A percentile compares a stretch with the other conserved stretches of the same genome.
phyloP scores from a whole-genome alignment of 805 yeast species.

The Wickerhamomyces strasburgensis region DNA sequence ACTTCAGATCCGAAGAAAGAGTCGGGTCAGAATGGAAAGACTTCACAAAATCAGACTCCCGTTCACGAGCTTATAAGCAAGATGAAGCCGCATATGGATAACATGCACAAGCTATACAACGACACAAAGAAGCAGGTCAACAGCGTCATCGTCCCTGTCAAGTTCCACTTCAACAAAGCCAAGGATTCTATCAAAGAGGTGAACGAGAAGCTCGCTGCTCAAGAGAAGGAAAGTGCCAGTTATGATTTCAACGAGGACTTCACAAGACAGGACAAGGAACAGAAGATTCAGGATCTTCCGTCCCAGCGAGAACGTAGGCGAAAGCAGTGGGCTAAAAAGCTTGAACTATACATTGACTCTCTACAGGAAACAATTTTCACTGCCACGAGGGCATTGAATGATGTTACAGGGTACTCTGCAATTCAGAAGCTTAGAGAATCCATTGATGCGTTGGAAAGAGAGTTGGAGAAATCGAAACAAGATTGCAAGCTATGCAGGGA shows the following conservation, averaged over 20 bases:
- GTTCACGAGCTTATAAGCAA: slow-evolving; percentile 11
- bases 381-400: slow-evolving; percentile 71
- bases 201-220: slow-evolving; percentile 31
- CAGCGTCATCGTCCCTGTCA: slow-evolving; percentile 12
- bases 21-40: background rate
- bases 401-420: slow-evolving; percentile 84
- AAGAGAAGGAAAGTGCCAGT: slow-evolving; percentile 32
- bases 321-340: slow-evolving; percentile 36
- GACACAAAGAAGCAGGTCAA: slow-evolving; percentile 13
- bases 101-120: slow-evolving; percentile 14
- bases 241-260: slow-evolving; percentile 33
- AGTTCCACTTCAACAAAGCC: slow-evolving; percentile 25
- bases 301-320: slow-evolving; percentile 40
- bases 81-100: slow-evolving; percentile 20
- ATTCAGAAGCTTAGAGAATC: slow-evolving; percentile 66
- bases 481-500: slow-evolving; percentile 45
- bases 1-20: background rate
- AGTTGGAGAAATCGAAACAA: slow-evolving; percentile 43
- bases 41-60: slow-evolving; percentile 1
- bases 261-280: slow-evolving; percentile 6
- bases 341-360: slow-evolving; percentile 48
- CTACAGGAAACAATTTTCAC: slow-evolving; percentile 52
- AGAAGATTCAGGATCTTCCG: slow-evolving; percentile 36
- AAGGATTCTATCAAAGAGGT: slow-evolving; percentile 32
- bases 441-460: slow-evolving; percentile 52